These are phyloP conservation scores for Litsea cubeba DNA, from an alignment of 164 flowering plant genomes.

Conservation along the genomic window DNA sequence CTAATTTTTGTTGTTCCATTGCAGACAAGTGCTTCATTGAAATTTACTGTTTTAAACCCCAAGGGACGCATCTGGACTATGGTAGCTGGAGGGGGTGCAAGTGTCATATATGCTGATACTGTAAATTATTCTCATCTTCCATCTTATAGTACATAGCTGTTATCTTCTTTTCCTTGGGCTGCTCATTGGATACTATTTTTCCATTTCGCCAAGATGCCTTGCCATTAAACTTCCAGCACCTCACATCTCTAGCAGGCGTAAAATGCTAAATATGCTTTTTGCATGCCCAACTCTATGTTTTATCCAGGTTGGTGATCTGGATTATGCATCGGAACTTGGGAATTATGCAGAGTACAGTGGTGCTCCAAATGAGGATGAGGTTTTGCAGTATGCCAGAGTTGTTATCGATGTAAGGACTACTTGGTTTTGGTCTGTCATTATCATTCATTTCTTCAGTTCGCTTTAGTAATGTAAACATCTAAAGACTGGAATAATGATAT, in stretches of 20 bases:
- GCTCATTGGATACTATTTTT: not conserved
- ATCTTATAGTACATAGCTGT: not conserved
- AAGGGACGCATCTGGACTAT: conserved; percentile 96
- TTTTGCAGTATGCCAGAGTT: conserved; percentile 88
- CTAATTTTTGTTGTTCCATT: conserved; percentile 9
- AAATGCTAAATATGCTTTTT: not conserved
- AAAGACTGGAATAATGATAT: not conserved
- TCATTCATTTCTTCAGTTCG: not conserved
- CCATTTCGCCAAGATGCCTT: not conserved
- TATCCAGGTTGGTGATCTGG: conserved; percentile 78
- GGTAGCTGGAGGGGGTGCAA: conserved; percentile 99
- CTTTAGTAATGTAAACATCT: not conserved
- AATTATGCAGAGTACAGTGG: conserved; percentile 97
- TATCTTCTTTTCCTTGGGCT: not conserved
- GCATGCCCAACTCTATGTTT: not conserved
- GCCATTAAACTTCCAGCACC: not conserved
- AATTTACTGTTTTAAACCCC: conserved; percentile 85
- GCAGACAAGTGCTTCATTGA: conserved; percentile 93
- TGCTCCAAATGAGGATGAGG: conserved; percentile 93
- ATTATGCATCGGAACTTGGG: conserved; percentile 85
- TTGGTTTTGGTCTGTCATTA: not conserved
- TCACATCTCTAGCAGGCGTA: not conserved
- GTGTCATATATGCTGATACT: conserved; percentile 94
- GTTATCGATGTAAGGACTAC: conserved; percentile 65
- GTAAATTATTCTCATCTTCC: conserved; percentile 32